Evolutionary conservation across 805 yeast genomes (phyloP), one percentile per base, ranked within the genome.

Genomic region (Limtongia smithiae): DNA sequence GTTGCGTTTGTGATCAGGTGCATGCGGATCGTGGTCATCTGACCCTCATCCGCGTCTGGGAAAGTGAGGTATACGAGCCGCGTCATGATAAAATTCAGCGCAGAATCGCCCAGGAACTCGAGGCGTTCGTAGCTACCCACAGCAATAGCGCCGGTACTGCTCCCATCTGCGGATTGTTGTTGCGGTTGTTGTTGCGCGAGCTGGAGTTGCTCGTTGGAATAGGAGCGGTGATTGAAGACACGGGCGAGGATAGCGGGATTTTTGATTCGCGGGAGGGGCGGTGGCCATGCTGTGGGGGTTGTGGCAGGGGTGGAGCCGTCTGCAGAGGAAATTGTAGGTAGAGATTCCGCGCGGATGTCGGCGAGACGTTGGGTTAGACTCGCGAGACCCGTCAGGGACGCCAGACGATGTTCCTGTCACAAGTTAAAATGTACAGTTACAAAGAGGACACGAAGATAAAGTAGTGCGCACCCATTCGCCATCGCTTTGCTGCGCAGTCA

Each of bases 161-260:
- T 62, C 88, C 91, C 69, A 91, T 97, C 28, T 9, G 28, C 9
- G 28, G 28, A 7, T 25, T 6, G 9, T 20, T 89, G 71, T 42
- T 96, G 74, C 8, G 41, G 5, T 24, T 28, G 25, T 14, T 40
- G 44, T 17, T 37, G 41, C 12, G 30, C 14, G 11, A 21, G 7
- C 31, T 15, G 25, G 8, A 14, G 18, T 78, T 79, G 4, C 78
- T 77, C 55, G 52, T 82, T 79, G 14, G 82, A 75, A 2, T 78
- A 71, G 0, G 96, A 89, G 58, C 82, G 81, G 65, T 91, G 97
- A 24, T 83, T 78, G 62, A 90, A 91, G 0, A 88, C 95, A 44
- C 84, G 75, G 5, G 81, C 79, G 54, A 75, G 71, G 9, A 89
- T 74, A 2, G 71, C 72, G 0, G 77, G 76, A 61, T 83, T 77